A percentile compares a stretch with the other conserved stretches of the same genome.
Evolutionary conservation across 345 rosid genomes (phyloP).

Genomic region (Rhodamnia argentea): DNA sequence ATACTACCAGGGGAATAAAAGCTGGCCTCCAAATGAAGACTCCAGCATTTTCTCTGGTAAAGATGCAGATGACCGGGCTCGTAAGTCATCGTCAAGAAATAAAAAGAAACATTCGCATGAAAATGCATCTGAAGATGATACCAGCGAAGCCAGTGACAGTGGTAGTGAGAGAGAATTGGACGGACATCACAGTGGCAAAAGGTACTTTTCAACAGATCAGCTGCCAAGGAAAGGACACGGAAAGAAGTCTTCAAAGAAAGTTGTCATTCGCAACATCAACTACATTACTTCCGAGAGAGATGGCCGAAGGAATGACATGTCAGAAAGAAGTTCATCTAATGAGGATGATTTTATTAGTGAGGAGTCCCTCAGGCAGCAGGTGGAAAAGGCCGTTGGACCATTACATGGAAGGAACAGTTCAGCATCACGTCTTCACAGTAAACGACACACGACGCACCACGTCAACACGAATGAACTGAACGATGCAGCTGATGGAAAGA

Average conservation of each 20-base stretch:
- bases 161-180: conserved; percentile 37
- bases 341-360: conserved; percentile 43
- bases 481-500: conserved; percentile 18
- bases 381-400: conserved; percentile 81
- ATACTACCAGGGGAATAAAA: conserved; percentile 64
- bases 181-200: conserved; percentile 15
- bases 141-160: conserved; percentile 38
- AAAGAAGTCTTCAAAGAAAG: conserved; percentile 73
- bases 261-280: conserved; percentile 90
- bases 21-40: conserved; percentile 75
- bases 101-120: conserved; percentile 40
- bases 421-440: not conserved
- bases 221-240: conserved; percentile 42
- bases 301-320: conserved; percentile 39
- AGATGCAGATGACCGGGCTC: conserved; percentile 34
- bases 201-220: conserved; percentile 12
- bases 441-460: not conserved
- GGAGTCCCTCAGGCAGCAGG: conserved; percentile 64
- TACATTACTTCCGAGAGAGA: conserved; percentile 81
- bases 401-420: conserved; percentile 25
- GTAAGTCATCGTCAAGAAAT: conserved; percentile 47
- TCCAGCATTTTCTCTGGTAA: conserved; percentile 14
- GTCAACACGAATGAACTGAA: not conserved
- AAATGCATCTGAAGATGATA: conserved; percentile 38
- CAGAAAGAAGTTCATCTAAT: conserved; percentile 45